phyloP scores from a whole-genome alignment of 306 rosid genomes.

The Prunus kanzakura region DNA sequence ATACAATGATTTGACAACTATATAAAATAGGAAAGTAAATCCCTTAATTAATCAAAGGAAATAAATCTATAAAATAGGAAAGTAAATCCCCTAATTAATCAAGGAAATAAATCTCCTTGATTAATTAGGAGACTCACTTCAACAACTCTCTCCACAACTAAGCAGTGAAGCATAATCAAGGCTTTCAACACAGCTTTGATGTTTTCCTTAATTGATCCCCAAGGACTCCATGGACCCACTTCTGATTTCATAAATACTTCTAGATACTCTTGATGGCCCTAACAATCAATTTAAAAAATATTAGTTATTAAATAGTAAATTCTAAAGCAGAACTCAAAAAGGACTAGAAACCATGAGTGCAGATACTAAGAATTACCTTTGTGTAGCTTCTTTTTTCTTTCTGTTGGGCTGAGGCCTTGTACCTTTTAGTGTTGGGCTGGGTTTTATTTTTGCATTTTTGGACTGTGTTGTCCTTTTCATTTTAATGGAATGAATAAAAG shows the following conservation, averaged over 20 bases:
- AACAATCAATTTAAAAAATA: slow-evolving; percentile 21
- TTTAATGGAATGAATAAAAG: too few species aligned
- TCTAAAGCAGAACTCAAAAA: slow-evolving; percentile 17
- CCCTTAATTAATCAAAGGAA: too few species aligned
- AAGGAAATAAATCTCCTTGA: too few species aligned
- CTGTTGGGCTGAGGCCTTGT: too few species aligned
- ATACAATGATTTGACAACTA: too few species aligned
- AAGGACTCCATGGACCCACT: slow-evolving; percentile 31
- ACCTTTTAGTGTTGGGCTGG: slow-evolving; percentile 19
- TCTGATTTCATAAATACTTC: slow-evolving; percentile 13
- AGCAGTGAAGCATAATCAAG: slow-evolving; percentile 54
- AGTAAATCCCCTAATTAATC: too few species aligned
- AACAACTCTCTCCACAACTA: slow-evolving; percentile 82
- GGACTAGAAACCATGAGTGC: neutral
- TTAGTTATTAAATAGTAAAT: slow-evolving; percentile 18
- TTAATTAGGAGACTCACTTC: too few species aligned
- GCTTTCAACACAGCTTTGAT: slow-evolving; percentile 53
- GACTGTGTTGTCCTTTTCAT: too few species aligned
- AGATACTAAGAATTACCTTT: slow-evolving; percentile 34
- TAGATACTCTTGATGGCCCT: slow-evolving; percentile 79
- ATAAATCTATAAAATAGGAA: too few species aligned
- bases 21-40: too few species aligned
- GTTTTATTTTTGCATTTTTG: too few species aligned
- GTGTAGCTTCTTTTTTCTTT: too few species aligned
- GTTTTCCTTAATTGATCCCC: slow-evolving; percentile 39